Evolutionary conservation across 1,284 basidiomycete species (phyloP).

Genomic region (Ceratobasidium sp.): DNA sequence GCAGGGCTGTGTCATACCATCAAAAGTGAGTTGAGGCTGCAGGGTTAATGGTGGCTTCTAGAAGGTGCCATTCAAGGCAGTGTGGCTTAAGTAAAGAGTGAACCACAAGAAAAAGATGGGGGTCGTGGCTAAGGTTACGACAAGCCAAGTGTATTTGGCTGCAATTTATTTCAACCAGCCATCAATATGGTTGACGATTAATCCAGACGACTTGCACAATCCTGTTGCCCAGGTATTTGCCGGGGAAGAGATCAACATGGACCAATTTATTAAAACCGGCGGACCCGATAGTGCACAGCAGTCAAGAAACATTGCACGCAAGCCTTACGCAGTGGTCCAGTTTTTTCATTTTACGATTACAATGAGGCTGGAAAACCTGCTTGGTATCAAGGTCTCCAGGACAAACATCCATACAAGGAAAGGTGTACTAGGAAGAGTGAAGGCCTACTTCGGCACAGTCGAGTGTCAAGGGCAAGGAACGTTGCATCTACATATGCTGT

Average conservation of each 20-base stretch:
- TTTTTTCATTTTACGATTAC: constrained; percentile 62
- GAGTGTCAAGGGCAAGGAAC: too few relatives aligned
- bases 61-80: too few relatives aligned
- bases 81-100: too few relatives aligned
- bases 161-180: constrained; percentile 48
- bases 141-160: constrained; percentile 56
- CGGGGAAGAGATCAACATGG: constrained; percentile 60
- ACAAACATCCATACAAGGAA: constrained; percentile 49
- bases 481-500: too few relatives aligned
- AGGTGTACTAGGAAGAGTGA: constrained; percentile 52
- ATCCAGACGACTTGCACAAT: constrained; percentile 56
- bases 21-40: too few relatives aligned
- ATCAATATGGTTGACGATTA: constrained; percentile 55
- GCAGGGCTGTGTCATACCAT: too few relatives aligned
- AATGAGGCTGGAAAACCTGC: constrained; percentile 56
- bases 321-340: constrained; percentile 60
- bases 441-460: too few relatives aligned
- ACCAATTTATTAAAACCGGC: constrained; percentile 54
- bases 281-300: constrained; percentile 55
- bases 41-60: too few relatives aligned
- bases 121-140: too few relatives aligned
- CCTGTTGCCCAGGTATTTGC: constrained; percentile 60
- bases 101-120: too few relatives aligned
- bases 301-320: constrained; percentile 57
- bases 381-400: constrained; percentile 56